Evolutionary conservation across 2,329 filamentous ascomycete genomes (phyloP).

Genomic region (Alternaria burnsii): DNA sequence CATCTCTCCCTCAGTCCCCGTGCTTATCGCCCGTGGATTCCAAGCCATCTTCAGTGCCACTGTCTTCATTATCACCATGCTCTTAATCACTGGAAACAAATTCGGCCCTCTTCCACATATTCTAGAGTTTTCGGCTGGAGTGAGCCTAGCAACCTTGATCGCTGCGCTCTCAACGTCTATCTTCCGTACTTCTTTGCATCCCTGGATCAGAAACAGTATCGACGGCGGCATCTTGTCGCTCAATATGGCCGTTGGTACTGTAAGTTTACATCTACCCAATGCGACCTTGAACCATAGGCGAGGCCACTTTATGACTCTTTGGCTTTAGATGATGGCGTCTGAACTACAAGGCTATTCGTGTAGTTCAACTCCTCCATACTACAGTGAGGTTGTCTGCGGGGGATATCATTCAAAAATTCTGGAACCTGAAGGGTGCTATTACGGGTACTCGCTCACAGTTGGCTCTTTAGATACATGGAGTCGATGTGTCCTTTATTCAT

Average conservation of each 20-base stretch:
- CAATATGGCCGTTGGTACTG: constrained; percentile 32
- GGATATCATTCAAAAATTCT: not conserved
- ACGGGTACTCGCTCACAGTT: too few species aligned
- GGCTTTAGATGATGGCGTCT: not conserved
- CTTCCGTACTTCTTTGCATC: constrained; percentile 21
- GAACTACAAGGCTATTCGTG: not conserved
- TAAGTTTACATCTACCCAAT: constrained; percentile 16
- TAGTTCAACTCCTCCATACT: not conserved
- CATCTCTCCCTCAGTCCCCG: not conserved
- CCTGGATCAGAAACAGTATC: constrained; percentile 24
- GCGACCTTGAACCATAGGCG: not conserved
- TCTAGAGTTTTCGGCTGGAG: constrained; percentile 18
- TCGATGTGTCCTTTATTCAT: not conserved
- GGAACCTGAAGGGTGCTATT: not conserved
- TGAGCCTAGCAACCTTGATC: constrained; percentile 23
- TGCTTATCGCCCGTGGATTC: constrained; percentile 17
- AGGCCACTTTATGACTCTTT: not conserved
- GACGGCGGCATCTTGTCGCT: constrained; percentile 24
- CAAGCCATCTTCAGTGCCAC: constrained; percentile 29
- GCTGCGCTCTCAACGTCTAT: constrained; percentile 22
- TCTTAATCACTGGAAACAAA: constrained; percentile 24
- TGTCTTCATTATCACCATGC: constrained; percentile 25
- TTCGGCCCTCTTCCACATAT: constrained; percentile 7
- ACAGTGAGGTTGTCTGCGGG: not conserved
- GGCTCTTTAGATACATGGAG: not conserved